phyloP scores from a whole-genome alignment of 208 protist species.

The Leishmania turanica region DNA sequence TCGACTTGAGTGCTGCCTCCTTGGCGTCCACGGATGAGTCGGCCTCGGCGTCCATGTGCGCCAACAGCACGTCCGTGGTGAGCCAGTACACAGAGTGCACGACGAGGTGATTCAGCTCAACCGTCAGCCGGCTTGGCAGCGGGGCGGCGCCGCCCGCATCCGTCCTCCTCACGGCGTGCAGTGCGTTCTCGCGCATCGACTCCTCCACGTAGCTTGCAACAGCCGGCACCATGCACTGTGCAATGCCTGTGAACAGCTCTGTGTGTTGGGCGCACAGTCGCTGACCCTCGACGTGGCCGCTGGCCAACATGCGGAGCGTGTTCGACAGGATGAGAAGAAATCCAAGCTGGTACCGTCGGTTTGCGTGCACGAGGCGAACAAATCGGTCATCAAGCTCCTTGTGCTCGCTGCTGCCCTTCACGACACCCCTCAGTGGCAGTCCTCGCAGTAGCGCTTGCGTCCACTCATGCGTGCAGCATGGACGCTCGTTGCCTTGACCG shows the following conservation, averaged over 20 bases:
- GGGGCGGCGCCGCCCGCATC: background rate
- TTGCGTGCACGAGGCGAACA: slow-evolving; percentile 18
- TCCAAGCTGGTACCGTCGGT: slow-evolving; percentile 64
- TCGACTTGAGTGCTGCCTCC: background rate
- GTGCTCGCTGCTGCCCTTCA: background rate
- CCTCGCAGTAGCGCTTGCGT: slow-evolving; percentile 43
- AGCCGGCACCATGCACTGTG: slow-evolving; percentile 41
- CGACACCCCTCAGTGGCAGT: slow-evolving; percentile 4
- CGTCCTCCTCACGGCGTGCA: background rate
- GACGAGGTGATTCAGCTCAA: slow-evolving; percentile 70
- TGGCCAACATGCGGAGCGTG: slow-evolving; percentile 54
- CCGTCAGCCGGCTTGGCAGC: slow-evolving; percentile 46
- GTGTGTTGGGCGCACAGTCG: slow-evolving; percentile 52
- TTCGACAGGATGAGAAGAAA: slow-evolving; percentile 57
- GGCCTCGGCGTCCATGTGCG: slow-evolving; percentile 28
- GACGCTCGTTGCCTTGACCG: slow-evolving; percentile 85
- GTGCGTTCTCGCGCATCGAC: slow-evolving; percentile 11
- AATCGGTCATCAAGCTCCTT: slow-evolving; percentile 19
- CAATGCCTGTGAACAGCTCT: slow-evolving; percentile 34
- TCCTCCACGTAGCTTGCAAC: slow-evolving; percentile 49
- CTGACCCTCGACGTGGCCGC: slow-evolving; percentile 34
- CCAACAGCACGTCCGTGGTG: slow-evolving; percentile 45
- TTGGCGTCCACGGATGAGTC: slow-evolving; percentile 1
- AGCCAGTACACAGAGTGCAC: slow-evolving; percentile 66
- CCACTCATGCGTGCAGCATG: slow-evolving; percentile 75